Conservation (phyloP, 257 asterid species). For the Fraxinus anomala region DNA sequence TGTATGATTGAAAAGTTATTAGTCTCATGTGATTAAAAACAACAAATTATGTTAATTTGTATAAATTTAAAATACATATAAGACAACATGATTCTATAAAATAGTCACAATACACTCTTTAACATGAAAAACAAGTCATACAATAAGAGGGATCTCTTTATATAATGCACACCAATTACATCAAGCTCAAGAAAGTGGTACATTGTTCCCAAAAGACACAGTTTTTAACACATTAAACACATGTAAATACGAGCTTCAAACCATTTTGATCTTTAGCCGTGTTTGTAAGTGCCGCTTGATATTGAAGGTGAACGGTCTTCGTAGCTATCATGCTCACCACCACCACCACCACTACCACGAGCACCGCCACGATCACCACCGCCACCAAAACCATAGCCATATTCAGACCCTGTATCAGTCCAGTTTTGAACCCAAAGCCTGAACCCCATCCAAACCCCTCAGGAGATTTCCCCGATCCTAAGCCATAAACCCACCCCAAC, state of each 20-base stretch:
- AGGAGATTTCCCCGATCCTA: no score
- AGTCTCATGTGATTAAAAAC: neutral
- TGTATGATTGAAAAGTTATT: no score
- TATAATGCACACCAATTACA: neutral
- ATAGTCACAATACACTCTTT: no score
- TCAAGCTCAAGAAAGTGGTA: neutral
- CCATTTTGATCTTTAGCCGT: conserved; percentile 26
- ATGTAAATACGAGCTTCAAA: neutral
- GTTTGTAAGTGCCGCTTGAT: conserved; percentile 23
- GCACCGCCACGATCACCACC: conserved; percentile 52
- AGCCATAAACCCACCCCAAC: no score
- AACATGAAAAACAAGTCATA: no score
- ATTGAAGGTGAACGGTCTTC: conserved; percentile 15
- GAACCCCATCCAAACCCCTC: no score
- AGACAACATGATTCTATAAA: no score
- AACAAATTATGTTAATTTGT: no score
- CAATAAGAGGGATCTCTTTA: neutral
- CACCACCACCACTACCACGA: conserved; percentile 44
- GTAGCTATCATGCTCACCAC: conserved; percentile 13
- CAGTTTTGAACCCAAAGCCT: no score
- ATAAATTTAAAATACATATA: no score
- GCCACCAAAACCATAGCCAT: conserved; percentile 44
- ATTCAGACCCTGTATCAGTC: conserved; percentile 39
- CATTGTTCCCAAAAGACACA: neutral
- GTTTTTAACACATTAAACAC: neutral